Evolutionary conservation across 140 eudicot species (phyloP).

Genomic region (Senecio squalidus): DNA sequence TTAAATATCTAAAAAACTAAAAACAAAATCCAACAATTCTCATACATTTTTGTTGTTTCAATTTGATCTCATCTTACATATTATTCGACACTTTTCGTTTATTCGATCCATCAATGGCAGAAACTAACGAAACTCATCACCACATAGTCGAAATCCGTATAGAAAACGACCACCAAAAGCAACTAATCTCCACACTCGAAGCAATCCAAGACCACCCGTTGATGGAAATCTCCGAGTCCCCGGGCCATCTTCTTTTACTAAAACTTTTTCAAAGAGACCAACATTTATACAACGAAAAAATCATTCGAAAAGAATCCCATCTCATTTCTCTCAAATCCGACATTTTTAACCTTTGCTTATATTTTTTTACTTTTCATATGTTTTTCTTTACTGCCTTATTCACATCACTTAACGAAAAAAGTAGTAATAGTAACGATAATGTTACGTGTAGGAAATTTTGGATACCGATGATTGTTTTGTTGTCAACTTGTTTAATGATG

Average conservation of each 20-base stretch:
- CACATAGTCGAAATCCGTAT: constrained; percentile 50
- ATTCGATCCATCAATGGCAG: constrained; percentile 39
- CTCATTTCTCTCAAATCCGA: constrained; percentile 34
- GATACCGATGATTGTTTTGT: constrained; percentile 51
- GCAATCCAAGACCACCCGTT: constrained; percentile 77
- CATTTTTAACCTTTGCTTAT: constrained; percentile 59
- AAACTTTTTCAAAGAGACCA: constrained; percentile 85
- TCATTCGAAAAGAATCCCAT: constrained; percentile 39
- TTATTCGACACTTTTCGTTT: neutral
- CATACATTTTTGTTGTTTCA: constrained; percentile 4
- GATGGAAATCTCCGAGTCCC: constrained; percentile 76
- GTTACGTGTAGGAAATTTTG: constrained; percentile 50
- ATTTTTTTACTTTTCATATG: constrained; percentile 65
- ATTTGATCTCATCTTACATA: neutral
- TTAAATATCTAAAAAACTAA: constrained; percentile 16
- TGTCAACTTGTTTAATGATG: constrained; percentile 34
- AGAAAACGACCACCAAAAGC: constrained; percentile 48
- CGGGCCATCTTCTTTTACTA: constrained; percentile 79
- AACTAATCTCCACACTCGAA: constrained; percentile 30
- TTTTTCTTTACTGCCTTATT: constrained; percentile 55
- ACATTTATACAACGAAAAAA: constrained; percentile 40
- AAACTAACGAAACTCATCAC: constrained; percentile 35
- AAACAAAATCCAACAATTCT: constrained; percentile 14
- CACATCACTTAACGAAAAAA: constrained; percentile 8
- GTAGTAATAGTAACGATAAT: neutral